Percentiles rank a stretch among this genome's conserved stretches.
Conservation (phyloP, 2,329 filamentous ascomycete species). For the Sporothrix euskadiensis region DNA sequence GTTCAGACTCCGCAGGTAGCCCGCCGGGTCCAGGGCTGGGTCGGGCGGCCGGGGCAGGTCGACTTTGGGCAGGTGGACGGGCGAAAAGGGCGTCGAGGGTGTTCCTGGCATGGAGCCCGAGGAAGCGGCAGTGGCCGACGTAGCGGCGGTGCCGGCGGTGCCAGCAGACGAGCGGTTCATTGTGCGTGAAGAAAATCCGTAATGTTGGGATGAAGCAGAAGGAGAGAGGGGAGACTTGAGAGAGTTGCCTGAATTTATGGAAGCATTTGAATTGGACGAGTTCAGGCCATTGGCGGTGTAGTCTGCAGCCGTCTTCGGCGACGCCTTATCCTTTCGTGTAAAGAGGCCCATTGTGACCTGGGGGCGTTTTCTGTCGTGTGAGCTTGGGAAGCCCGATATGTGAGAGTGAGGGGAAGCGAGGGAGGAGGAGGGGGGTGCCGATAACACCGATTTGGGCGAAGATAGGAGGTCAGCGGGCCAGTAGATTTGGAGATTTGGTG, state of each 20-base stretch:
- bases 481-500: neutral
- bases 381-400: neutral
- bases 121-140: slow-evolving; percentile 28
- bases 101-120: slow-evolving; percentile 43
- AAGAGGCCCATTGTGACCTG: slow-evolving; percentile 54
- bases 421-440: slow-evolving; percentile 19
- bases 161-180: slow-evolving; percentile 54
- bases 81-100: slow-evolving; percentile 55
- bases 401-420: neutral
- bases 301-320: slow-evolving; percentile 41
- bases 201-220: slow-evolving; percentile 34
- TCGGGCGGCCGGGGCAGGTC: slow-evolving; percentile 83
- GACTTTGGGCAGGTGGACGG: slow-evolving; percentile 66
- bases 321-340: slow-evolving; percentile 56
- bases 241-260: slow-evolving; percentile 54
- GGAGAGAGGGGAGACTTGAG: slow-evolving; percentile 43
- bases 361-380: neutral
- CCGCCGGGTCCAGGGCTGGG: slow-evolving; percentile 81
- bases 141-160: slow-evolving; percentile 41
- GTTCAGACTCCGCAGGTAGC: slow-evolving; percentile 85
- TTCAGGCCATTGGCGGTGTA: slow-evolving; percentile 41
- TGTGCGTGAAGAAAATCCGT: slow-evolving; percentile 42
- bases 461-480: slow-evolving; percentile 25
- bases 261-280: slow-evolving; percentile 51
- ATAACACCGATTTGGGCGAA: slow-evolving; percentile 20